Conservation (phyloP, 371 early-diverging fungal genomes). For the Zancudomyces culisetae region DNA sequence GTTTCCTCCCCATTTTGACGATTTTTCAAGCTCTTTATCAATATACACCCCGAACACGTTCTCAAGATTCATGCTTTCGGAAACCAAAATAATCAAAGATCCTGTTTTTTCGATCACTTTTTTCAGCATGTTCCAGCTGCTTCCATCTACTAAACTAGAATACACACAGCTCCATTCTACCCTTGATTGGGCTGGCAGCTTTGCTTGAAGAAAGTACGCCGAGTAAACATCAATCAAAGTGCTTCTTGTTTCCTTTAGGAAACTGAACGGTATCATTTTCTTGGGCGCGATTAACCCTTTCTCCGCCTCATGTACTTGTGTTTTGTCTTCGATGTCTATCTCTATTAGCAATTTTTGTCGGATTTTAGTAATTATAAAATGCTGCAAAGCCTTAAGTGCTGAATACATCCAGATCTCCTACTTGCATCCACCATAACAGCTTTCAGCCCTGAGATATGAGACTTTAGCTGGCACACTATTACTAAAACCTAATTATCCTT, state of each 20-base stretch:
- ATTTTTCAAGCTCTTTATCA: conserved; percentile 31
- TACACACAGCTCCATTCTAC: conserved; percentile 11
- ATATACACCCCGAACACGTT: conserved; percentile 59
- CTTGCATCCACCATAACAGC: background rate
- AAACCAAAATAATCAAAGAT: conserved; percentile 12
- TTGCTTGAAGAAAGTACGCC: background rate
- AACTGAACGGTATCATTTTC: background rate
- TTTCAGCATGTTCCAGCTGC: conserved; percentile 22
- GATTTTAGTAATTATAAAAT: background rate
- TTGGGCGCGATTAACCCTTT: background rate
- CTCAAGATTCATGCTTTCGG: conserved; percentile 4
- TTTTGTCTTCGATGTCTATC: background rate
- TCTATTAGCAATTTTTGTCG: background rate
- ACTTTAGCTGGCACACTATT: background rate
- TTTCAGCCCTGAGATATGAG: background rate
- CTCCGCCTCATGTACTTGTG: background rate
- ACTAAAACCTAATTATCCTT: background rate
- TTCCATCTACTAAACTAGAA: conserved; percentile 13
- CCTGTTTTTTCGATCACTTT: conserved; percentile 11
- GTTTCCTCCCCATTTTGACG: conserved; percentile 54
- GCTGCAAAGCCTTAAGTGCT: background rate
- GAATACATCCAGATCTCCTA: background rate
- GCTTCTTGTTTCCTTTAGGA: background rate
- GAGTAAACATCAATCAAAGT: background rate
- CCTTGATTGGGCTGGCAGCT: conserved; percentile 9